These are phyloP conservation scores for Mollisiaceae sp. DNA, from an alignment of 2,329 filamentous ascomycete species.

Conservation along the genomic window DNA sequence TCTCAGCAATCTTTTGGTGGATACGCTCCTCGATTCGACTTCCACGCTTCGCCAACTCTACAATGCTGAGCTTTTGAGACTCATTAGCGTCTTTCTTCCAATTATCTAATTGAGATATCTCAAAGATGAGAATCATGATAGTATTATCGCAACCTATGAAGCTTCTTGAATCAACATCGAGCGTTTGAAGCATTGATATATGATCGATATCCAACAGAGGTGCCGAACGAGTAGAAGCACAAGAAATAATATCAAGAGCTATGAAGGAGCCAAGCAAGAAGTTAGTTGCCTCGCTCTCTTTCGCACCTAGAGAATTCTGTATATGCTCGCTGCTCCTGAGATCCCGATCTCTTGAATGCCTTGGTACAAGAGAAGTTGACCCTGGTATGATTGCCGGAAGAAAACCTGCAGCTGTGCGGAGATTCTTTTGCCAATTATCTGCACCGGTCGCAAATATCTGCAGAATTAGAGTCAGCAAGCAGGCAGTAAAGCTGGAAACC, in stretches of 20 bases:
- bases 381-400: too few species aligned
- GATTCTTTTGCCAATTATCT: too few species aligned
- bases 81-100: background rate
- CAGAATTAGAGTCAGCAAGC: background rate
- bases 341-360: too few species aligned
- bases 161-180: background rate
- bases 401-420: too few species aligned
- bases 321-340: too few species aligned
- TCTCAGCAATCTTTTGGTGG: background rate
- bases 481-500: background rate
- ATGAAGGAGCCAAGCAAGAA: too few species aligned
- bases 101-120: background rate
- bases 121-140: background rate
- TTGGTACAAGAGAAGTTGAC: too few species aligned
- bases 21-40: background rate
- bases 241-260: too few species aligned
- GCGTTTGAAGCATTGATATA: background rate
- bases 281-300: too few species aligned
- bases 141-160: background rate
- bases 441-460: background rate
- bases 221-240: too few species aligned
- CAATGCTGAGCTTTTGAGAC: background rate
- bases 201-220: conserved; percentile 3
- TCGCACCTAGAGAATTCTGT: too few species aligned
- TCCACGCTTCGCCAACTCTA: background rate